These are phyloP conservation scores for Copromyces sp. DNA, from an alignment of 495 filamentous ascomycete genomes.

Conservation along the genomic window DNA sequence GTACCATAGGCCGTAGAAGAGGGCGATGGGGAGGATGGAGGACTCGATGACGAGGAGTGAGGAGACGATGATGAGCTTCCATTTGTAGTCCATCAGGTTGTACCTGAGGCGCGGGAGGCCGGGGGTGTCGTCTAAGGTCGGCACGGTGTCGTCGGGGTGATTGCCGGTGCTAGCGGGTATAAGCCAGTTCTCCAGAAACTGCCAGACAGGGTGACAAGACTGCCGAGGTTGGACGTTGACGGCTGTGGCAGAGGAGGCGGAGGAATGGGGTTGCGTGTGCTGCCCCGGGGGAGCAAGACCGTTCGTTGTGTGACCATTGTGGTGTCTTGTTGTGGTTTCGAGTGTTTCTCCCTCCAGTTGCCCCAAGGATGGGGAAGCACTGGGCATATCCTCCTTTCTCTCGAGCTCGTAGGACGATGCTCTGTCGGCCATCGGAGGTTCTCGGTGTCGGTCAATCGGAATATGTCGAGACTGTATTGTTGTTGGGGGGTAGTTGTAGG, in stretches of 20 bases:
- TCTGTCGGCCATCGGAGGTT: background rate
- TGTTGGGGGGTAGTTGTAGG: background rate
- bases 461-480: background rate
- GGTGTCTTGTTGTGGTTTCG: background rate
- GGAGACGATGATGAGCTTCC: slow-evolving; percentile 30
- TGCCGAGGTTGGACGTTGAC: background rate
- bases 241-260: background rate
- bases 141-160: background rate
- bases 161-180: background rate
- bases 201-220: too few relatives aligned
- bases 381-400: background rate
- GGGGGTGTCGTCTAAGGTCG: slow-evolving; percentile 5
- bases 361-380: background rate
- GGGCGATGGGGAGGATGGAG: slow-evolving; percentile 32
- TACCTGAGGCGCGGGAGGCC: slow-evolving; percentile 34
- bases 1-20: slow-evolving; percentile 38
- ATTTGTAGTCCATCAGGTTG: slow-evolving; percentile 33
- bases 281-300: background rate
- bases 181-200: too few relatives aligned
- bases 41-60: slow-evolving; percentile 36
- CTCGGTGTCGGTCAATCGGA: background rate
- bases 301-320: background rate
- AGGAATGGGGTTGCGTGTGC: background rate
- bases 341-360: background rate
- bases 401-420: background rate